Evolutionary conservation across 352 stramenopile species (phyloP).

Genomic region (Phytophthora litchii): DNA sequence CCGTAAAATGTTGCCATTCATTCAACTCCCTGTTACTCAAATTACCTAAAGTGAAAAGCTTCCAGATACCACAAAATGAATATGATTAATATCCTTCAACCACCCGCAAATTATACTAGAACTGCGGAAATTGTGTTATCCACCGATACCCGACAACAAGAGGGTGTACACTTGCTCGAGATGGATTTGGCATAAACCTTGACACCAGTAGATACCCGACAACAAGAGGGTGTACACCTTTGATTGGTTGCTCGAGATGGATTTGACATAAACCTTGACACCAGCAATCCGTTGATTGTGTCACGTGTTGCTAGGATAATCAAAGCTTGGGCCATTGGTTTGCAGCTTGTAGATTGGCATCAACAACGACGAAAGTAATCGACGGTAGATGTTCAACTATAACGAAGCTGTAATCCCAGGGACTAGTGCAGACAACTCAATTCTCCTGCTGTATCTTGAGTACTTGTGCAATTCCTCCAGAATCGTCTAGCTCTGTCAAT

Average conservation of each 20-base stretch:
- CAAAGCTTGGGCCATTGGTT: slow-evolving; percentile 1
- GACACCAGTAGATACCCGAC: too few species aligned
- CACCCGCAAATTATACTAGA: too few species aligned
- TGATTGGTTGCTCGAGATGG: background rate
- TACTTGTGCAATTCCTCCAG: too few species aligned
- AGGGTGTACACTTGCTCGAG: too few species aligned
- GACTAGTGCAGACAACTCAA: background rate
- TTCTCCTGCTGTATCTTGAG: slow-evolving; percentile 4
- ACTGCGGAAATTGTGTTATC: too few species aligned
- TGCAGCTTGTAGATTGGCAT: slow-evolving; percentile 3
- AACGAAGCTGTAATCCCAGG: background rate
- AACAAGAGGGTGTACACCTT: too few species aligned
- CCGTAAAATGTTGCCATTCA: slow-evolving; percentile 20
- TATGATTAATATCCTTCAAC: too few species aligned
- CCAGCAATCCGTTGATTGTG: background rate
- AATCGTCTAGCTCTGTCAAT: too few species aligned
- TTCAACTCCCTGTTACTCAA: too few species aligned
- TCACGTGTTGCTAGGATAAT: slow-evolving; percentile 6
- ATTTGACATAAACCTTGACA: background rate
- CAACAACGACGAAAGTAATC: slow-evolving; percentile 7
- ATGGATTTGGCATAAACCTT: too few species aligned
- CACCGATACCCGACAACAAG: too few species aligned
- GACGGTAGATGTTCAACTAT: background rate
- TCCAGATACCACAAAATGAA: background rate
- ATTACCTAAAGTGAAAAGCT: too few species aligned